Percentiles rank a stretch among this genome's conserved stretches.
Conservation (phyloP, 2,329 filamentous ascomycete species). For the Davidsoniella eucalypti region DNA sequence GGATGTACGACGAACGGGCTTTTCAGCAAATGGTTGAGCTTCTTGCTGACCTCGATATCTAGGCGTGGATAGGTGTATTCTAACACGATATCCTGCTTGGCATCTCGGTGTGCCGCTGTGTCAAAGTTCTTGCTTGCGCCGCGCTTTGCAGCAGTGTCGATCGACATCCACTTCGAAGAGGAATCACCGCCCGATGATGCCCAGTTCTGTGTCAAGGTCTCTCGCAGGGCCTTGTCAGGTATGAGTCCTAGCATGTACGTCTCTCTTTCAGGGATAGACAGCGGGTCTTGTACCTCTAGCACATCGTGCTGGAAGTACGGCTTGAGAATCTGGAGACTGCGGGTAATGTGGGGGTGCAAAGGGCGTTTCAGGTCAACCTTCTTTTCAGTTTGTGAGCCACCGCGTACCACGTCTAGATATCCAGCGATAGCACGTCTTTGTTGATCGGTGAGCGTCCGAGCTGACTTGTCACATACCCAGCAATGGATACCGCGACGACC, state of each 20-base stretch:
- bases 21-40: slow-evolving; percentile 94
- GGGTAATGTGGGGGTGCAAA: slow-evolving; percentile 75
- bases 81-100: slow-evolving; percentile 88
- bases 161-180: slow-evolving; percentile 80
- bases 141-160: slow-evolving; percentile 67
- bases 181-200: slow-evolving; percentile 61
- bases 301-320: slow-evolving; percentile 73
- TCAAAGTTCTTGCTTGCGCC: slow-evolving; percentile 60
- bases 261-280: slow-evolving; percentile 51
- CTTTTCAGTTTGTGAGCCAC: slow-evolving; percentile 72
- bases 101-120: slow-evolving; percentile 57
- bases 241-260: slow-evolving; percentile 71
- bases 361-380: slow-evolving; percentile 72
- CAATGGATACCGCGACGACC: slow-evolving; percentile 92
- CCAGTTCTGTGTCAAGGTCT: slow-evolving; percentile 80
- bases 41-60: slow-evolving; percentile 94
- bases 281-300: slow-evolving; percentile 73
- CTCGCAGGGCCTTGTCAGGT: slow-evolving; percentile 61
- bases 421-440: slow-evolving; percentile 71
- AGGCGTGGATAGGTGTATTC: slow-evolving; percentile 97
- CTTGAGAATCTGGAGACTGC: slow-evolving; percentile 72
- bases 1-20: slow-evolving; percentile 94
- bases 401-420: slow-evolving; percentile 81
- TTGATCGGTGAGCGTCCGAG: slow-evolving; percentile 68
- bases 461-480: slow-evolving; percentile 89